Evolutionary conservation across 1,284 basidiomycete species (phyloP).

Genomic region (Tilletia setariae): DNA sequence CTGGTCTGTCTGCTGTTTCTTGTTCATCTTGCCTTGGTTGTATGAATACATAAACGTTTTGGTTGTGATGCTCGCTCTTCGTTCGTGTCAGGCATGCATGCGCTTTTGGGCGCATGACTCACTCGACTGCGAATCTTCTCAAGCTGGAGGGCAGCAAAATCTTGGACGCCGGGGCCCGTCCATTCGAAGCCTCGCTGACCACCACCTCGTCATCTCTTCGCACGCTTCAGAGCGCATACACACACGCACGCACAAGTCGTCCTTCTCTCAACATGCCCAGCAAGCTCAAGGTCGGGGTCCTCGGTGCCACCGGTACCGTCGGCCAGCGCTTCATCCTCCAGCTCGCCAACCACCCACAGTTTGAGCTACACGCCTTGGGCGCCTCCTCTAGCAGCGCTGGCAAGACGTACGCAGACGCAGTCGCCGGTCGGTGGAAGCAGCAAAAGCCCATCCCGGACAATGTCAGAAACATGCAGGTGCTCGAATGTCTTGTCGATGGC

Average conservation of each 20-base stretch:
- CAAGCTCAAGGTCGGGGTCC: conserved; percentile 78
- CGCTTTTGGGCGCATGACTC: neutral
- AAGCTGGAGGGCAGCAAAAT: too few species aligned
- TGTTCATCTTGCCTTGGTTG: neutral
- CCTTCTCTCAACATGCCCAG: neutral
- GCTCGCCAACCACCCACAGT: conserved; percentile 84
- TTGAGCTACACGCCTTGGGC: conserved; percentile 79
- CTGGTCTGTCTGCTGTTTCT: too few species aligned
- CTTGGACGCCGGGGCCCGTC: too few species aligned
- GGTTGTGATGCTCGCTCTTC: neutral
- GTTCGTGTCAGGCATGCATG: neutral
- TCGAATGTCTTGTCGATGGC: conserved; percentile 72
- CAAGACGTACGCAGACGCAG: conserved; percentile 73
- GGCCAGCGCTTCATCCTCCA: conserved; percentile 73
- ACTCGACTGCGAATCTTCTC: too few species aligned
- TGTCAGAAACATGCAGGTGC: conserved; percentile 70
- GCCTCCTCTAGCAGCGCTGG: conserved; percentile 86
- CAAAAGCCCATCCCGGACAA: conserved; percentile 68
- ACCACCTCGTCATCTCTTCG: too few species aligned
- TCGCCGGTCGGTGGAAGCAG: conserved; percentile 80
- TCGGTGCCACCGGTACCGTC: conserved; percentile 77
- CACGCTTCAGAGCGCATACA: too few species aligned
- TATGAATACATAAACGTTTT: neutral
- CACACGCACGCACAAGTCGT: too few species aligned
- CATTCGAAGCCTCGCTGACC: too few species aligned